Base-by-base conservation (phyloP, 2,329 filamentous ascomycete genomes). In the Parafenestella ontariensis region DNA sequence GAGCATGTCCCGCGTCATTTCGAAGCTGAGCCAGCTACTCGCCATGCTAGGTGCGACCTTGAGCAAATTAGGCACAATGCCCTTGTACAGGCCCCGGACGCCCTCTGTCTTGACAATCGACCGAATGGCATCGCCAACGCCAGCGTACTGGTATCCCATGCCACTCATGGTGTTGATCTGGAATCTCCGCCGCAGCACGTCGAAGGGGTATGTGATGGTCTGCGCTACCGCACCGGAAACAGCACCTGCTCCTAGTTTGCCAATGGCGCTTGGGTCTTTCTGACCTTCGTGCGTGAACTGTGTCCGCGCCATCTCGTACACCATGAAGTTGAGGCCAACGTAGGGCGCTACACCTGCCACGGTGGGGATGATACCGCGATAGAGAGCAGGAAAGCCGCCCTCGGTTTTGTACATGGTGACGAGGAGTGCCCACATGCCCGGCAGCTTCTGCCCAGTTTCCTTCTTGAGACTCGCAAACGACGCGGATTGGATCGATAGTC, bases 131-230 rank as follows among this genome's bases (percentile, higher is more conserved):
- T 96, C 92, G 58, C 86, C 83, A 39, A 99, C 89, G 6, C 88
- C 89, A 69, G 90, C 92, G 80, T 99, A 99, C 74, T 94, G 87
- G 78, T 97, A 98, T 46, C 95, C 95, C 88, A 99, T 94, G 46
- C 95, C 95, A 43, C 90, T 92, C 95, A 99, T 99, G 49, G 95
- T 97, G 78, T 99, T 99, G 79, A 99, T 95, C 74, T 99, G 95
- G 76, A 99, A 99, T 46, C 95, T 87, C 56, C 95, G 88, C 28
- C 95, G 90, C 49, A 99, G 83, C 2, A 99, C 94, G 73, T 96
- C 93, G 73, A 99, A 97, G 58, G 95, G 95, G 78, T 99, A 99
- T 71, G 95, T 99, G 83, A 90, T 96, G 2, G 94, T 98, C 76
- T 99, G 95, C 37, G 95, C 95, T 47, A 99, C 90, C 24, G 92